These are phyloP conservation scores for Pseudogymnoascus destructans DNA, from an alignment of 2,329 filamentous ascomycete genomes.

Conservation along the genomic window DNA sequence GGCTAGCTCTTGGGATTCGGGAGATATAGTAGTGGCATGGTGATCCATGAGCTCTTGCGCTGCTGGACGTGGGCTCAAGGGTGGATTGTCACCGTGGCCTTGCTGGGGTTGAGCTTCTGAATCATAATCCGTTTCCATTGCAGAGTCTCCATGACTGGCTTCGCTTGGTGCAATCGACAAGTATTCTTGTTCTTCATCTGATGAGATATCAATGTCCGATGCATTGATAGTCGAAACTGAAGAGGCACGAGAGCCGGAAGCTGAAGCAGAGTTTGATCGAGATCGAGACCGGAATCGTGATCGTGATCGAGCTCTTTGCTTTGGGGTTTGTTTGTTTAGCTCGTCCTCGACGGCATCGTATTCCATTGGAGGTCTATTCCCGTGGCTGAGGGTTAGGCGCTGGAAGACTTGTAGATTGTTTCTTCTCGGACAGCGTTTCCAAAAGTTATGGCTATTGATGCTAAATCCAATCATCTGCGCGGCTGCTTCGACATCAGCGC, in stretches of 20 bases:
- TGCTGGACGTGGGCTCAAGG: neutral
- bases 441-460: conserved; percentile 34
- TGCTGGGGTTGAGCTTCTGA: neutral
- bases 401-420: conserved; percentile 38
- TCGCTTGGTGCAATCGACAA: neutral
- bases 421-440: conserved; percentile 38
- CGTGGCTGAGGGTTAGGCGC: conserved; percentile 18
- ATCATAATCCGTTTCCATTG: neutral
- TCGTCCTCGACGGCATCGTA: conserved; percentile 27
- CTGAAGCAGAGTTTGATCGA: conserved; percentile 20
- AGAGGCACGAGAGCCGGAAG: neutral
- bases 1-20: neutral
- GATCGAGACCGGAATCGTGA: conserved; percentile 18
- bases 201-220: conserved; percentile 5
- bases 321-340: conserved; percentile 12
- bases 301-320: conserved; percentile 10
- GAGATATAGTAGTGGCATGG: neutral
- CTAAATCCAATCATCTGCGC: conserved; percentile 40
- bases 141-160: conserved; percentile 10
- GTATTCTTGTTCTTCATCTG: neutral
- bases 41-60: neutral
- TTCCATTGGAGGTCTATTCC: conserved; percentile 19
- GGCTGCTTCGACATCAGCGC: conserved; percentile 35
- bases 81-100: neutral
- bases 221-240: neutral